A percentile compares a stretch with the other conserved stretches of the same genome.
phyloP scores from a whole-genome alignment of 768 basidiomycete genomes.

The Lactifluus echinatus region DNA sequence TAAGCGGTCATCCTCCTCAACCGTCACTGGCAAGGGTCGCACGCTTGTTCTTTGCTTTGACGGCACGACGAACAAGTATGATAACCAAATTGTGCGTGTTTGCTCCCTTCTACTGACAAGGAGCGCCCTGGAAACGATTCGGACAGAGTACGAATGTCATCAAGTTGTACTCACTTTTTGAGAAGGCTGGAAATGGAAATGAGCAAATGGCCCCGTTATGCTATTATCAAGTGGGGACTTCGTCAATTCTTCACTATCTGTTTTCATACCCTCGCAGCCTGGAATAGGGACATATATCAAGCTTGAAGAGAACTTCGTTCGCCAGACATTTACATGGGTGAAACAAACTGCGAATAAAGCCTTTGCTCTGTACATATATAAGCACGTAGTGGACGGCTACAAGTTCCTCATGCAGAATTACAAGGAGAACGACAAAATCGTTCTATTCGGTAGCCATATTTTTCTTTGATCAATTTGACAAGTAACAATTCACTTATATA shows the following conservation, averaged over 20 bases:
- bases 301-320: constrained; percentile 52
- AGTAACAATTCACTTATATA: no score
- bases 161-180: constrained; percentile 30
- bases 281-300: constrained; percentile 43
- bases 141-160: constrained; percentile 35
- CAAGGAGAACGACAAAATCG: constrained; percentile 61
- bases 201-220: constrained; percentile 29
- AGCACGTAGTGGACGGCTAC: constrained; percentile 69
- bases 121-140: neutral
- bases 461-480: no score
- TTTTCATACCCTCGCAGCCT: constrained; percentile 34
- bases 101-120: no score
- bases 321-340: constrained; percentile 46
- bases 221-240: constrained; percentile 59
- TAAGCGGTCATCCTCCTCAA: no score
- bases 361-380: constrained; percentile 68
- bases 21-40: no score
- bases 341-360: constrained; percentile 60
- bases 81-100: neutral
- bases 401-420: constrained; percentile 74
- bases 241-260: constrained; percentile 20
- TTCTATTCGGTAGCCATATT: constrained; percentile 62
- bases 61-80: constrained; percentile 13
- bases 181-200: no score
- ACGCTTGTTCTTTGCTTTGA: constrained; percentile 19